These are phyloP conservation scores for Periglandula ipomoeae DNA, from an alignment of 2,329 filamentous ascomycete species.

Conservation along the genomic window DNA sequence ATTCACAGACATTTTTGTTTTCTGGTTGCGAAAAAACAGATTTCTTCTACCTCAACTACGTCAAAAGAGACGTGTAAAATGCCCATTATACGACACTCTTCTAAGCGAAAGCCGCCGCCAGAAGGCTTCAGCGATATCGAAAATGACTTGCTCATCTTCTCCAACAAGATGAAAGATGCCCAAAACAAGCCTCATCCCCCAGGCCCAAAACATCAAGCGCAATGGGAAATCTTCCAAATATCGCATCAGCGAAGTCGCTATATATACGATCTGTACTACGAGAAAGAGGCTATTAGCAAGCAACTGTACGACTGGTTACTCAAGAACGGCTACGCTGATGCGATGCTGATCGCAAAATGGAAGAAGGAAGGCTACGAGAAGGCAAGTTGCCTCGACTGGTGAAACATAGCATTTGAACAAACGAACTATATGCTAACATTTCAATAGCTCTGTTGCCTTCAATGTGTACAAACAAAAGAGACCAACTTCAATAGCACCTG, in stretches of 20 bases:
- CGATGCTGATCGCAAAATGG: constrained; percentile 97
- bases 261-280: constrained; percentile 96
- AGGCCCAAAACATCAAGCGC: constrained; percentile 76
- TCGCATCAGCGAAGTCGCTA: constrained; percentile 86
- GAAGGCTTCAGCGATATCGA: constrained; percentile 85
- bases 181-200: constrained; percentile 79
- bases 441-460: constrained; percentile 74
- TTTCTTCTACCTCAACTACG: no score
- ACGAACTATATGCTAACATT: background rate
- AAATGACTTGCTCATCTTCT: constrained; percentile 75
- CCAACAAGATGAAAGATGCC: constrained; percentile 90
- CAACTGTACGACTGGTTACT: constrained; percentile 90
- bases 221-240: constrained; percentile 98
- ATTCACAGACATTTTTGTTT: no score
- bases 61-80: constrained; percentile 34
- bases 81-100: constrained; percentile 68
- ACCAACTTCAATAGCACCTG: constrained; percentile 98
- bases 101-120: constrained; percentile 73
- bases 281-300: constrained; percentile 91
- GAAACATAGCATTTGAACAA: constrained; percentile 10
- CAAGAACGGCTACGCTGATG: constrained; percentile 94
- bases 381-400: constrained; percentile 36
- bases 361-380: constrained; percentile 99
- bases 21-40: no score
- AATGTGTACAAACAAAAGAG: constrained; percentile 98